Evolutionary conservation across 306 rosid genomes (phyloP), one percentile per base, ranked within the genome.

Genomic region (Casuarina equisetifolia): DNA sequence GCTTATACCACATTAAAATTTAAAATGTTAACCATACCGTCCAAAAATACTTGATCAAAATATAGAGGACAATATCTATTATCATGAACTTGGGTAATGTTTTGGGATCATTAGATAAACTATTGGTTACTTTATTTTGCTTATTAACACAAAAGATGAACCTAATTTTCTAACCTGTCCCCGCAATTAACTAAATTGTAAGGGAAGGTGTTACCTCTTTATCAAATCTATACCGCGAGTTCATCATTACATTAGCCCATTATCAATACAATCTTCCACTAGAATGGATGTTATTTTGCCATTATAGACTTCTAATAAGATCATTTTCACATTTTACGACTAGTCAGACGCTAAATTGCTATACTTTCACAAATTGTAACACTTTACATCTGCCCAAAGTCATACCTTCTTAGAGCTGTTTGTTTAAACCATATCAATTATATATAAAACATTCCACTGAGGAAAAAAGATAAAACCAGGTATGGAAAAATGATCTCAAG

Each of bases 331-430:
- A 71, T 73, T 44, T 63, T 74, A 36, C 69, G 19, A 57, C 11
- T 55, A 70, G 46, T 80, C 68, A 70, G 79, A 16, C 55, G 54
- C 59, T 55, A 38, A 82, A 74, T 35, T 48, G 54, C 61, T 69
- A 25, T 25, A 25, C 32, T 25, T 25, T 25, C 32, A 25, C 32
- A 25, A 25, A 25, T 25, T 25, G 73, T 64, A 73, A 57, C 73
- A 45, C 79, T 58, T 78, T 76, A 84, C 82, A 71, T n/a, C 79
- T 72, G 59, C 66, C 74, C 70, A 77, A 44, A 32, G 79, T 61
- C 76, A 63, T 58, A 72, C 79, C 80, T 79, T 84, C 83, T 44
- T 76, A 54, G 82, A 77, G 57, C 35, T 4, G 48, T 74, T 72
- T 75, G 71, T 84, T 61, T 74, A 78, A 82, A 75, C 13, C 20